These are phyloP conservation scores for Hordeum marinum DNA, from an alignment of 176 grass and related monocot genomes.

Conservation along the genomic window DNA sequence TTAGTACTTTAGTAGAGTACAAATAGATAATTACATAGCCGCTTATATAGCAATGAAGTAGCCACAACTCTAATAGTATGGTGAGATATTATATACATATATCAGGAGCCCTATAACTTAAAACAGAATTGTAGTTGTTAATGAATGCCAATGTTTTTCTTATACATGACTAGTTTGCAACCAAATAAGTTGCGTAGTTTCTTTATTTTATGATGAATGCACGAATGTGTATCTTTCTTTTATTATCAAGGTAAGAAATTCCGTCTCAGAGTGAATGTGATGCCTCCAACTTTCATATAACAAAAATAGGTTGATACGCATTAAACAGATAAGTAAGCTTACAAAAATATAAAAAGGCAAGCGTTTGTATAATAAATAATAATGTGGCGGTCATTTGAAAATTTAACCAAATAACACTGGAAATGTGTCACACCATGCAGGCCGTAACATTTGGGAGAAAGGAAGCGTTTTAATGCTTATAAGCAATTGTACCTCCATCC, in stretches of 20 bases:
- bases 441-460: constrained; percentile 3
- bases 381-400: not conserved
- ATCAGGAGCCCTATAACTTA: not conserved
- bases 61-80: not conserved
- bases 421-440: not conserved
- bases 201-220: not conserved
- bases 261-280: not conserved
- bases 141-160: not conserved
- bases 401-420: constrained; percentile 2
- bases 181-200: not conserved
- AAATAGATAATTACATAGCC: not conserved
- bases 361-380: not conserved
- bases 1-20: not conserved
- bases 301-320: not conserved
- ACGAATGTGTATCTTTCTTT: not conserved
- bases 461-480: not conserved
- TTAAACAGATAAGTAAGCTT: not conserved
- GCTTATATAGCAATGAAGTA: not conserved
- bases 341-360: not conserved
- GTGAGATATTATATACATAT: not conserved
- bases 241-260: not conserved
- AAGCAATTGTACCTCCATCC: constrained; percentile 67
- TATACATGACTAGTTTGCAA: constrained; percentile 1
- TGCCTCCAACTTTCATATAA: constrained; percentile 9
- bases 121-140: not conserved